Evolutionary conservation across 495 filamentous ascomycete species (phyloP).

Genomic region (Penicillium simplicissimum): DNA sequence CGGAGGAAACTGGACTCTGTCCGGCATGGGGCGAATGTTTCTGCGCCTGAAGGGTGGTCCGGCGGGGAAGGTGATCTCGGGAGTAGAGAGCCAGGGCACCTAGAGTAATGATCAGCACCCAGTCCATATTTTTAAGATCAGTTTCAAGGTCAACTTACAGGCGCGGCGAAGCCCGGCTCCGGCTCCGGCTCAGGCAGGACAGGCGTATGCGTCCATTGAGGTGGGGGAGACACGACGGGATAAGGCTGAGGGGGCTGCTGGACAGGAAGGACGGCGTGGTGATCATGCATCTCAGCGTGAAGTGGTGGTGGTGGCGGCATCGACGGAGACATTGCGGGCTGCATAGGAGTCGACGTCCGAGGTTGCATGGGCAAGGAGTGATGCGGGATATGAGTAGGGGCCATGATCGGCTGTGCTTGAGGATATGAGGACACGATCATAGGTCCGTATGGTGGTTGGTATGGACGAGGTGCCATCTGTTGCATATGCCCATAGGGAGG

Average conservation of each 20-base stretch:
- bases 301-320: slow-evolving; percentile 27
- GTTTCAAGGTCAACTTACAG: slow-evolving; percentile 51
- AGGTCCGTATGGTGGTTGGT: slow-evolving; percentile 45
- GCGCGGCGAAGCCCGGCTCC: slow-evolving; percentile 57
- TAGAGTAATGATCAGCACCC: slow-evolving; percentile 29
- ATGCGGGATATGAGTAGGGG: slow-evolving; percentile 41
- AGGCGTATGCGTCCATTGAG: slow-evolving; percentile 31
- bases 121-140: background rate
- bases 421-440: slow-evolving; percentile 55
- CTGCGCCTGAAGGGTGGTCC: slow-evolving; percentile 44
- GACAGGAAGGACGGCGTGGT: slow-evolving; percentile 31
- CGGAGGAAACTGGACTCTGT: slow-evolving; percentile 51
- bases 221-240: slow-evolving; percentile 33
- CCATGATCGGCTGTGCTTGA: slow-evolving; percentile 44
- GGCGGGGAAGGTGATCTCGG: slow-evolving; percentile 65
- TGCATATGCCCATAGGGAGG: slow-evolving; percentile 51
- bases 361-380: slow-evolving; percentile 41
- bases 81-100: slow-evolving; percentile 83
- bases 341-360: slow-evolving; percentile 44
- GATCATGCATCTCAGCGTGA: slow-evolving; percentile 34
- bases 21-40: slow-evolving; percentile 38
- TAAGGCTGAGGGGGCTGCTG: slow-evolving; percentile 31
- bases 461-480: slow-evolving; percentile 44
- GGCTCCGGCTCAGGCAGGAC: slow-evolving; percentile 22
- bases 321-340: slow-evolving; percentile 45